Evolutionary conservation across 1,139 yeast species (phyloP), one percentile per base, ranked within the genome.

Genomic region (Lipomyces yarrowii): DNA sequence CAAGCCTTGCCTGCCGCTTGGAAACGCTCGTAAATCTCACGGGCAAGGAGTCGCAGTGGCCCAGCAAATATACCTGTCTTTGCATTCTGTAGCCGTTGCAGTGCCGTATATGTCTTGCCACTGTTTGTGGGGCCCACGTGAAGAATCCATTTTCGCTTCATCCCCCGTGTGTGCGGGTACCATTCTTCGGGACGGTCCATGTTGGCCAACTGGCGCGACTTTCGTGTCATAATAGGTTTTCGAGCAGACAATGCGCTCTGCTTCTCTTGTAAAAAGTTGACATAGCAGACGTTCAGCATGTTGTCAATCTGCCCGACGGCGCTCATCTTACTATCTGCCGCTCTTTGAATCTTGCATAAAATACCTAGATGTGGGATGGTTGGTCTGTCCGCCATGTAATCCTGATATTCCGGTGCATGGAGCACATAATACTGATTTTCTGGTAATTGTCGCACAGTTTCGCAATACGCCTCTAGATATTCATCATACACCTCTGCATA

Each of bases 111-210:
- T 0, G 99, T 94, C 74, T 94, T 94, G n/a, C 99, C 99, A 72
- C 96, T 88, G 76, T 94, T 94, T 0, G 99, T 94, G 0, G 99
- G 99, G 0, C 99, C 99, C 23, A 94, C 91, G 76, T 94, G 99
- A 86, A 96, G 84, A 26, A 88, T 83, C 57, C 94, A 83, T 65
- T 89, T 88, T 55, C 99, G 81, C 70, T 86, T 87, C 81, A 92
- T 82, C 70, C 87, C 86, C 57, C 99, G 81, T 0, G 99, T 96
- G 60, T 83, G 86, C 0, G 99, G 97, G 73, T 83, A 94, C 96
- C 97, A 90, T 75, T 88, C 91, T 1, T 89, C 88, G 1, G 69
- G 69, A 46, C 66, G 57, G 18, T 56, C 42, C 57, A 65, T 54
- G 18, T 57, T 59, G 13, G 63, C 65, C 23, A 65, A 18, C 26